Conservation (phyloP, 1,139 yeast genomes). For the Hansenula anomala region DNA sequence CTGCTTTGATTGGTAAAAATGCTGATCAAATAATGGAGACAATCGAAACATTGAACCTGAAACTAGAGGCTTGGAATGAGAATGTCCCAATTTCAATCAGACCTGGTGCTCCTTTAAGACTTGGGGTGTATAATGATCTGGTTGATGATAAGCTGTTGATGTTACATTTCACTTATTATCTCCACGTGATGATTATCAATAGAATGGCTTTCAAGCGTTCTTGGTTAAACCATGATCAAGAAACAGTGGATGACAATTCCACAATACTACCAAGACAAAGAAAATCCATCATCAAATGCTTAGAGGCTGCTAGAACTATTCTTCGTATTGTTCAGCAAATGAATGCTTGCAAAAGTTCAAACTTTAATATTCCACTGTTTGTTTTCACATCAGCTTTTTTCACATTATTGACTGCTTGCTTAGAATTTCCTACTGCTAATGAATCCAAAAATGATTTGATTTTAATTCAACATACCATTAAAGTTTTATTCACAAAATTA, state of each 20-base stretch:
- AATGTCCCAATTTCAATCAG: constrained; percentile 23
- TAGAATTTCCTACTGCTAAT: constrained; percentile 15
- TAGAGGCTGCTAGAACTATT: constrained; percentile 16
- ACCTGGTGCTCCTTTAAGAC: constrained; percentile 15
- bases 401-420: constrained; percentile 16
- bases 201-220: constrained; percentile 22
- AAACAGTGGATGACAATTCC: constrained; percentile 4
- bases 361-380: constrained; percentile 10
- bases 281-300: constrained; percentile 14
- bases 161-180: constrained; percentile 15
- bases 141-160: constrained; percentile 2
- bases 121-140: not conserved
- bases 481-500: constrained; percentile 5
- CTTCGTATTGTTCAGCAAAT: constrained; percentile 7
- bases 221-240: constrained; percentile 17
- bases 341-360: constrained; percentile 5
- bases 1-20: constrained; percentile 23
- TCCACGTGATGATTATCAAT: constrained; percentile 16
- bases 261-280: constrained; percentile 12
- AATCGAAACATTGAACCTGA: constrained; percentile 25
- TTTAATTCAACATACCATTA: constrained; percentile 6
- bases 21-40: constrained; percentile 23
- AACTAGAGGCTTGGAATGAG: constrained; percentile 25
- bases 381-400: constrained; percentile 20
- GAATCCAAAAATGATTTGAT: constrained; percentile 11